Percentiles rank a stretch among this genome's conserved stretches.
Conservation (phyloP, 2,329 filamentous ascomycete species). For the Rhinocladiella mackenziei region DNA sequence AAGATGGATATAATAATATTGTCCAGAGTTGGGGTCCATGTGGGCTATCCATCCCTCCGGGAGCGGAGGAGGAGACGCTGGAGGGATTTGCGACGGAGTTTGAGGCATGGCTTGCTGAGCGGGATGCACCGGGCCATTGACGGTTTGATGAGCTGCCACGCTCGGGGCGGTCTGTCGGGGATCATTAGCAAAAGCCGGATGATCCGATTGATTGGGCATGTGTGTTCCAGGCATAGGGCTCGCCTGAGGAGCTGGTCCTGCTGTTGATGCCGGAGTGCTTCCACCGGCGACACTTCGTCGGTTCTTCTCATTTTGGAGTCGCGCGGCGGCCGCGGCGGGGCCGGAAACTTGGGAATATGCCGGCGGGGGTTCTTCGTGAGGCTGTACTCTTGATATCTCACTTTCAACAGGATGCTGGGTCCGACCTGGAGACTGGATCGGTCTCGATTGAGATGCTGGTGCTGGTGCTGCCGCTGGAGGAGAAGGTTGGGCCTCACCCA, state of each 20-base stretch:
- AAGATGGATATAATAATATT: constrained; percentile 98
- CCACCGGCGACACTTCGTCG: constrained; percentile 40
- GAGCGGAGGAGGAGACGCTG: constrained; percentile 82
- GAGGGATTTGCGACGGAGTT: constrained; percentile 49
- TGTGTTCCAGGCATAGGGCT: constrained; percentile 28
- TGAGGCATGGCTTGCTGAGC: constrained; percentile 18
- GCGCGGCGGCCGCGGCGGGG: constrained; percentile 47
- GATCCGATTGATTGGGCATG: constrained; percentile 49
- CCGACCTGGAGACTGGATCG: constrained; percentile 28
- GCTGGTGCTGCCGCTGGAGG: constrained; percentile 39
- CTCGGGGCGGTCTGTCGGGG: constrained; percentile 47
- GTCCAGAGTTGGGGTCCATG: constrained; percentile 88
- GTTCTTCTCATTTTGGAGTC: constrained; percentile 73
- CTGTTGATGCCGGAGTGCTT: constrained; percentile 21
- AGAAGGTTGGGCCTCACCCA: constrained; percentile 60
- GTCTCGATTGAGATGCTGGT: constrained; percentile 36
- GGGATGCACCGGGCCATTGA: constrained; percentile 22
- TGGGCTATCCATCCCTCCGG: constrained; percentile 99
- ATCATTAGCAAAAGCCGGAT: constrained; percentile 91
- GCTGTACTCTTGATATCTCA: constrained; percentile 77
- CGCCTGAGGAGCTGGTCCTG: constrained; percentile 22
- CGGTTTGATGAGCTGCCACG: constrained; percentile 29
- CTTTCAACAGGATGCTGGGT: constrained; percentile 74
- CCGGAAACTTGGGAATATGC: constrained; percentile 78
- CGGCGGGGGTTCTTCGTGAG: constrained; percentile 68